Evolutionary conservation across 2,329 filamentous ascomycete species (phyloP).

Genomic region (Chrysoporthe austroafricana): DNA sequence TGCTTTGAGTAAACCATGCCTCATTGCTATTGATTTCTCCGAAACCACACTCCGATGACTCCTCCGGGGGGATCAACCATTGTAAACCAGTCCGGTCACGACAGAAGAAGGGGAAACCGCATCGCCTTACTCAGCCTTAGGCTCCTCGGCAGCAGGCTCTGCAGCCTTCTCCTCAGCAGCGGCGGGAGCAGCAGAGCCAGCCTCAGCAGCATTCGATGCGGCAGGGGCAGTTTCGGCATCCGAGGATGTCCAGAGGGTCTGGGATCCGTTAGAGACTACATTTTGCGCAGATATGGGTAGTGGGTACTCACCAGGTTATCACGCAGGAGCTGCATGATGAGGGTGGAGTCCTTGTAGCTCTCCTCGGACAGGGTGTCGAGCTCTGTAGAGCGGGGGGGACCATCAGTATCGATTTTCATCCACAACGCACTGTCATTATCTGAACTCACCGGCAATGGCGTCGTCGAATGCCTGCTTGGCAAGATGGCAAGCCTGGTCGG

Average conservation of each 20-base stretch:
- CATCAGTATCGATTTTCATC: slow-evolving; percentile 17
- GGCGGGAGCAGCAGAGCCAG: slow-evolving; percentile 54
- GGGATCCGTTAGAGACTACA: slow-evolving; percentile 37
- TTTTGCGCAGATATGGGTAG: background rate
- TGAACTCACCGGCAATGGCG: slow-evolving; percentile 74
- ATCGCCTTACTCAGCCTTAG: slow-evolving; percentile 66
- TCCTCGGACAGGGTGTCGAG: slow-evolving; percentile 96
- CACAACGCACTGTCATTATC: background rate
- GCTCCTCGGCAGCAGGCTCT: slow-evolving; percentile 62
- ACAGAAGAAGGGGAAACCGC: slow-evolving; percentile 42
- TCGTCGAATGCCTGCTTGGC: slow-evolving; percentile 96
- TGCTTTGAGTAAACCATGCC: slow-evolving; percentile 57
- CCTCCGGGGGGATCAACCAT: slow-evolving; percentile 50
- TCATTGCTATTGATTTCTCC: slow-evolving; percentile 53
- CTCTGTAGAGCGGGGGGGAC: slow-evolving; percentile 56
- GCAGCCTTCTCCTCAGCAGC: slow-evolving; percentile 59
- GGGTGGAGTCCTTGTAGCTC: slow-evolving; percentile 98
- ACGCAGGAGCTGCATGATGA: slow-evolving; percentile 98
- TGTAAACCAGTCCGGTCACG: slow-evolving; percentile 46
- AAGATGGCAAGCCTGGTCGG: slow-evolving; percentile 96
- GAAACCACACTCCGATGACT: slow-evolving; percentile 65
- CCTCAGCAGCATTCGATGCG: slow-evolving; percentile 46
- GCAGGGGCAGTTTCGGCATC: slow-evolving; percentile 82
- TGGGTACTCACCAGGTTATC: slow-evolving; percentile 81
- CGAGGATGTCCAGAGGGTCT: slow-evolving; percentile 99